Base-by-base conservation (phyloP, 1,139 yeast species). In the Magnusiomyces sp. region DNA sequence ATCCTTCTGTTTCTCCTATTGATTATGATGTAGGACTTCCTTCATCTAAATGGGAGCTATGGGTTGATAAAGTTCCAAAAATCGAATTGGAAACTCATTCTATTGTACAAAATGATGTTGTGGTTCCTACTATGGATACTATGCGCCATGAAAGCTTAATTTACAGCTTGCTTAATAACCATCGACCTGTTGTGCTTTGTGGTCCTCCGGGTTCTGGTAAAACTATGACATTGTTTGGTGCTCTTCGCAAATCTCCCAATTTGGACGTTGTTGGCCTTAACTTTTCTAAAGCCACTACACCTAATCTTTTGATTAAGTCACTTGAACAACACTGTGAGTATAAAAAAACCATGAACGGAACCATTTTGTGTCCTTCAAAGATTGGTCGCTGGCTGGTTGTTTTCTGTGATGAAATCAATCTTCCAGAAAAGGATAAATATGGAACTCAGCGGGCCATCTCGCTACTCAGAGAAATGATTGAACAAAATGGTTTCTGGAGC, bases 121-220 rank as follows among this genome's bases (percentile, higher is more conserved):
- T 90, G 1, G 75, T 92, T 5, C 88, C 95, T 0, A 92, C 97
- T 0, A 62, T 77, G 1, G 97, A 89, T 56, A 90, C 97, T 0
- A 63, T 75, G 1, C 72, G 81, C 50, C 87, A 86, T 54, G 94
- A 86, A 54, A 62, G 70, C 1, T 60, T 86, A 20, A 72, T 90
- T 1, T 76, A 74, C 55, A 71, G 81, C 0, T 65, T 86, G 5
- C 61, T 90, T 40, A 71, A 72, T 39, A 79, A 79, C 44, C 83
- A 77, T 52, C 69, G 70, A 45, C 79, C 95, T 0, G 65, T 88
- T 23, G 71, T 92, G 33, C 71, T 92, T 34, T 89, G 96, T 68
- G 98, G 98, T 4, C 97, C 97, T 0, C 97, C 98, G 0, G 98
- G 98, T 2, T 84, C 96, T 0, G 98, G 98, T 55, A 92, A 92